Percentiles rank a stretch among this genome's conserved stretches.
These are phyloP conservation scores for Penicillium egyptiacum DNA, from an alignment of 495 filamentous ascomycete genomes.

Conservation along the genomic window DNA sequence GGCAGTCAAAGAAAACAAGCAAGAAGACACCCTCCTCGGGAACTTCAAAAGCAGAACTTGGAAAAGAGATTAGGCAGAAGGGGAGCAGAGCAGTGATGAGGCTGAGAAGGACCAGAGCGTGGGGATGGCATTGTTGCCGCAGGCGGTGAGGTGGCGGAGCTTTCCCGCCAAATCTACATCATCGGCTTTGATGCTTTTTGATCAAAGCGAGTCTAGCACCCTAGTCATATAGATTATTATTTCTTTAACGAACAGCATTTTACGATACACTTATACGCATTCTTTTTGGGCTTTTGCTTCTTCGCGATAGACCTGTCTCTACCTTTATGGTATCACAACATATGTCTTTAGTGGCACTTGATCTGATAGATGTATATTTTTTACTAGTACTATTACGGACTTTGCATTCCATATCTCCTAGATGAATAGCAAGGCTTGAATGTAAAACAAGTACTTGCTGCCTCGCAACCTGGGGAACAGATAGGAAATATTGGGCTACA, in stretches of 20 bases:
- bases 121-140: constrained; percentile 27
- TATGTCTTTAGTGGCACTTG: neutral
- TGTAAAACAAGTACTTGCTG: neutral
- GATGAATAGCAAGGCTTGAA: neutral
- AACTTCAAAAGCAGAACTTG: constrained; percentile 9
- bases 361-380: neutral
- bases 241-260: neutral
- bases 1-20: neutral
- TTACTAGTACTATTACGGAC: neutral
- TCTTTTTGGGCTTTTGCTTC: no score
- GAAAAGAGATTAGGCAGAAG: constrained; percentile 18
- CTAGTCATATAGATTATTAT: neutral
- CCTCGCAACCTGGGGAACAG: neutral
- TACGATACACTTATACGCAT: neutral
- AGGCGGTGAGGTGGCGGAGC: constrained; percentile 35
- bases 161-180: constrained; percentile 11
- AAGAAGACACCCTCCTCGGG: constrained; percentile 5
- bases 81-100: constrained; percentile 32
- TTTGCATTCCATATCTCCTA: neutral
- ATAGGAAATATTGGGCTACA: neutral
- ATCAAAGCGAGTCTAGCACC: neutral
- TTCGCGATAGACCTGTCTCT: neutral
- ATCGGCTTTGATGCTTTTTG: constrained; percentile 1
- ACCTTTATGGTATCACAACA: neutral
- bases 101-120: constrained; percentile 35